Base-by-base conservation (phyloP, 1,139 yeast species). In the Hansenula anomala region DNA sequence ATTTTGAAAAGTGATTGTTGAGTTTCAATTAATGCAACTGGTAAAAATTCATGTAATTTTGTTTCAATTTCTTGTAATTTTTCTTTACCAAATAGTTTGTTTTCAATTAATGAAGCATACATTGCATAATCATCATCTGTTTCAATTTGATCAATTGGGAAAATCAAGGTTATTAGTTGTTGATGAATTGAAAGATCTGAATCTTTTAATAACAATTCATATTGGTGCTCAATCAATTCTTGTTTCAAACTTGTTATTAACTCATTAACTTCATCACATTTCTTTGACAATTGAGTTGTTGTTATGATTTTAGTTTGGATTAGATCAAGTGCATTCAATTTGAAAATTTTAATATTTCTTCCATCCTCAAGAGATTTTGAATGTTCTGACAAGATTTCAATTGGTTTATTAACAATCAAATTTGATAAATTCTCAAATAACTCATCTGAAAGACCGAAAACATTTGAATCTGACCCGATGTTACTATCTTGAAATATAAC, bases 81-180 rank as follows among this genome's bases (percentile, higher is more conserved):
- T 0, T 64, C 67, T n/a, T 45, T 43, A 20, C 58, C 67, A 64
- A 83, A 82, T 20, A 81, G 55, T 45, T 79, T 73, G 54, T 82
- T 82, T 48, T 82, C 89, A 2, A 65, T 61, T 12, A 81, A 71
- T 0, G 90, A 84, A 42, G 77, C 67, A 56, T 83, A 84, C 51
- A 81, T 68, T 16, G 60, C 64, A 38, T 59, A 73, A 34, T 73
- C 79, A 41, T 76, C 73, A 20, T 67, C 73, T 40, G 55, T 55
- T 43, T 66, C 58, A 13, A 66, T 61, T 19, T 71, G 71, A 24
- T 69, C 75, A 18, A 80, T 61, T 14, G 85, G 83, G 55, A 77
- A 78, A n/a, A 83, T 80, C 84, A 83, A 79, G 49, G 80, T 79
- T 38, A 80, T 64, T 36, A 83, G 61, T 51, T 81, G 83, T 54